Evolutionary conservation across 2,329 filamentous ascomycete genomes (phyloP).

Genomic region (Penicillium capsulatum): DNA sequence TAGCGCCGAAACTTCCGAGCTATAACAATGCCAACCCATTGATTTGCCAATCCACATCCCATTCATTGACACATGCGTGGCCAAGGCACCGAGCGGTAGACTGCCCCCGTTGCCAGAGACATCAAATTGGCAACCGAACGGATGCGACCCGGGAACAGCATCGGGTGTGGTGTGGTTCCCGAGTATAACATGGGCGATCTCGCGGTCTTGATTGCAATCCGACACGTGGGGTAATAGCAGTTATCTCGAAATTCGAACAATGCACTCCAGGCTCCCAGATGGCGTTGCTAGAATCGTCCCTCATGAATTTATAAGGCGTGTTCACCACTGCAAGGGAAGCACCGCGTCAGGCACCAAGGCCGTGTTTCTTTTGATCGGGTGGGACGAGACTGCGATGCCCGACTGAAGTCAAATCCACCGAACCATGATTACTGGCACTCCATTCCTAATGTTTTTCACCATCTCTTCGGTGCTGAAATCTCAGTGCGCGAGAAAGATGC

Average conservation of each 20-base stretch:
- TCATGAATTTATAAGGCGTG: no score
- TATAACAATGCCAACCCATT: slow-evolving; percentile 23
- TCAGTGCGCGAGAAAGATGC: slow-evolving; percentile 50
- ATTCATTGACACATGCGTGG: slow-evolving; percentile 24
- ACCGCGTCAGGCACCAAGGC: no score
- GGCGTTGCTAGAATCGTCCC: no score
- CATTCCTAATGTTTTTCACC: no score
- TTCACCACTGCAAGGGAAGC: no score
- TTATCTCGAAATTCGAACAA: no score
- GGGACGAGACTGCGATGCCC: no score
- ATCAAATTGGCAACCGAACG: slow-evolving; percentile 3
- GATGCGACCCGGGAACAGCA: neutral
- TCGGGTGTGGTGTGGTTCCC: neutral
- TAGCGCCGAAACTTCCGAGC: slow-evolving; percentile 8
- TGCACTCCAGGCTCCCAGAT: no score
- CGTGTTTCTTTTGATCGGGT: no score
- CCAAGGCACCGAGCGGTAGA: slow-evolving; percentile 14
- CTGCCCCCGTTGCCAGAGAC: slow-evolving; percentile 18
- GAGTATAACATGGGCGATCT: neutral
- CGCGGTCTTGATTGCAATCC: slow-evolving; percentile 1
- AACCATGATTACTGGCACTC: no score
- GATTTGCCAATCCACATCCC: slow-evolving; percentile 16
- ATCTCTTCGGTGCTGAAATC: slow-evolving; percentile 47
- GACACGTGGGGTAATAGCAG: no score
- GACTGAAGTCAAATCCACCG: no score